Conservation (phyloP, 805 yeast species). For the Metschnikowia lochheadii region DNA sequence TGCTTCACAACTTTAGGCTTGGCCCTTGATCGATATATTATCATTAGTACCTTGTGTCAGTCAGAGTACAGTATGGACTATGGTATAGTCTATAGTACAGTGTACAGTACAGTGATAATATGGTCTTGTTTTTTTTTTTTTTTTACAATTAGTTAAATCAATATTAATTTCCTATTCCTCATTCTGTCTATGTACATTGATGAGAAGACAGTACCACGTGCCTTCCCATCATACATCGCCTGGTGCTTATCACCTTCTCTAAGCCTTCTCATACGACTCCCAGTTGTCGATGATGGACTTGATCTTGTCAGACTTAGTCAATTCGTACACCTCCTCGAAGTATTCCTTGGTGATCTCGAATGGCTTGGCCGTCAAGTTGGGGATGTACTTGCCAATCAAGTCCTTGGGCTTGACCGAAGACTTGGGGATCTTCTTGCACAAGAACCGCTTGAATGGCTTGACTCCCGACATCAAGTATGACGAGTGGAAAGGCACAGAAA, state of each 20-base stretch:
- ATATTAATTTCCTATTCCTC: background rate
- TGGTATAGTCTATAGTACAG: too few species aligned
- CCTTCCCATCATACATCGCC: background rate
- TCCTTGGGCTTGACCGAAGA: slow-evolving; percentile 93
- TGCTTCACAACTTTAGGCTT: too few species aligned
- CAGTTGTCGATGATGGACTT: slow-evolving; percentile 89
- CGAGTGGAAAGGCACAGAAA: slow-evolving; percentile 99
- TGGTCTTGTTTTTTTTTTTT: too few species aligned
- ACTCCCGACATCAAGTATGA: slow-evolving; percentile 98
- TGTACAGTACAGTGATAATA: too few species aligned
- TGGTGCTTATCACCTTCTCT: slow-evolving; percentile 6
- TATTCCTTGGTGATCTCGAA: slow-evolving; percentile 94
- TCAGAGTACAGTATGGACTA: too few species aligned
- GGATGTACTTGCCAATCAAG: slow-evolving; percentile 92
- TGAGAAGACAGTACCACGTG: slow-evolving; percentile 19
- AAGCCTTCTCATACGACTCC: slow-evolving; percentile 72
- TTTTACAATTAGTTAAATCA: too few species aligned
- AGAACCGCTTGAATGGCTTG: slow-evolving; percentile 96
- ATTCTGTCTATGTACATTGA: background rate
- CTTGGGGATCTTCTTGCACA: slow-evolving; percentile 91
- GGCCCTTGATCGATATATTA: too few species aligned
- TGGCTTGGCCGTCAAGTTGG: slow-evolving; percentile 97
- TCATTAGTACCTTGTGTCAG: too few species aligned
- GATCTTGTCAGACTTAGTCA: slow-evolving; percentile 89
- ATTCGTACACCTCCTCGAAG: slow-evolving; percentile 90